Percentiles rank a stretch among this genome's conserved stretches.
Evolutionary conservation across 257 asterid species (phyloP).

Genomic region (Solanum chilense): DNA sequence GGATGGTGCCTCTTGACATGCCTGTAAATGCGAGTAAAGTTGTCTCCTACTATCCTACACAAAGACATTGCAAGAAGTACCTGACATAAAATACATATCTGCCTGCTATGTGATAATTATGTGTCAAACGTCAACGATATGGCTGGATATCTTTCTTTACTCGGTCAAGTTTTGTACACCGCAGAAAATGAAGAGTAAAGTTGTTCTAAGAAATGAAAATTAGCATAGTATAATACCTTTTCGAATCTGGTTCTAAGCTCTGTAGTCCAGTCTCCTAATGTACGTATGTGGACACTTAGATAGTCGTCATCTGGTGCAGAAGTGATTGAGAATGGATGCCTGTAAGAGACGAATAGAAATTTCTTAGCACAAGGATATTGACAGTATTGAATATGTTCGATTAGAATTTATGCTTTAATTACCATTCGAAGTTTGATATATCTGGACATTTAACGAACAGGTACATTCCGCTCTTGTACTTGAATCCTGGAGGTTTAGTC

Average conservation of each 20-base stretch:
- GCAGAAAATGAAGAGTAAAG: neutral
- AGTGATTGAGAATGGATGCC: constrained; percentile 97
- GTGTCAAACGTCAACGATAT: neutral
- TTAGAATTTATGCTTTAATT: neutral
- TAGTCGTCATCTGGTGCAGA: constrained; percentile 88
- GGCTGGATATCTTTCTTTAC: neutral
- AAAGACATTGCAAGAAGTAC: neutral
- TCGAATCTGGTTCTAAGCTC: constrained; percentile 58
- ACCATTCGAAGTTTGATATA: constrained; percentile 78
- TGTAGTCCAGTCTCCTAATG: constrained; percentile 89
- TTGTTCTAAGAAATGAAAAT: neutral
- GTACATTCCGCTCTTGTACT: constrained; percentile 94
- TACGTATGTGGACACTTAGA: constrained; percentile 73
- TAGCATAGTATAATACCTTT: constrained; percentile 26
- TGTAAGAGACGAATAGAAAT: constrained; percentile 5
- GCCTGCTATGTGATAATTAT: neutral
- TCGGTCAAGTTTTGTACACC: neutral
- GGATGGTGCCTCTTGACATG: constrained; percentile 26
- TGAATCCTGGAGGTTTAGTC: constrained; percentile 78
- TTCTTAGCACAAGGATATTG: neutral
- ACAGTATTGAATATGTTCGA: neutral
- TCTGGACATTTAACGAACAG: constrained; percentile 80
- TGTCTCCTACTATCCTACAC: neutral
- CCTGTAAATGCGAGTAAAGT: constrained; percentile 27
- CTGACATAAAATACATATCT: neutral